Percentiles rank a stretch among this genome's conserved stretches.
Evolutionary conservation across 495 filamentous ascomycete species (phyloP).

Genomic region (Patellaria atrata): DNA sequence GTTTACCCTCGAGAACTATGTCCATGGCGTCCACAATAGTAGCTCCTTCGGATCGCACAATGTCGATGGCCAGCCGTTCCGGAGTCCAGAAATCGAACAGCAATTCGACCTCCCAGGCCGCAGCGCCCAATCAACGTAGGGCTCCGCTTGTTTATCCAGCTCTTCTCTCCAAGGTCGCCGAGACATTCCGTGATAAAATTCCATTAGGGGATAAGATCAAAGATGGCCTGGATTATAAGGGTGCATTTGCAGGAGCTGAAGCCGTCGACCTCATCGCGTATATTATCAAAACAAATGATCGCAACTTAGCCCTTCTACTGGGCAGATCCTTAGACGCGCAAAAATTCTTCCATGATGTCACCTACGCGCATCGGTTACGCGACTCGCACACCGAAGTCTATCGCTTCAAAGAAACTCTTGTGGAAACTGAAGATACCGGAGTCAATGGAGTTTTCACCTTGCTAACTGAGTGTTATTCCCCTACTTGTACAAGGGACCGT

Average conservation of each 20-base stretch:
- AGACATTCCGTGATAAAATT: slow-evolving; percentile 79
- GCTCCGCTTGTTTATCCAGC: slow-evolving; percentile 87
- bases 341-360: slow-evolving; percentile 99
- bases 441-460: slow-evolving; percentile 97
- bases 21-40: slow-evolving; percentile 78
- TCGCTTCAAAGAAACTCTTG: slow-evolving; percentile 85
- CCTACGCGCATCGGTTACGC: slow-evolving; percentile 88
- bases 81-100: slow-evolving; percentile 19
- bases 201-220: slow-evolving; percentile 74
- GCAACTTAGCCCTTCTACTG: slow-evolving; percentile 86
- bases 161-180: slow-evolving; percentile 75
- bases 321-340: slow-evolving; percentile 91
- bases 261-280: slow-evolving; percentile 88
- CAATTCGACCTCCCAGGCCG: slow-evolving; percentile 30
- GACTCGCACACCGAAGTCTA: slow-evolving; percentile 87
- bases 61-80: slow-evolving; percentile 22
- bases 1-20: slow-evolving; percentile 45
- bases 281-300: slow-evolving; percentile 92
- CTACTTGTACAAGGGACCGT: slow-evolving; percentile 86
- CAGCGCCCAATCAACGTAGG: slow-evolving; percentile 37
- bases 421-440: slow-evolving; percentile 73
- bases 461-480: slow-evolving; percentile 93
- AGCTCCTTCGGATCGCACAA: slow-evolving; percentile 27
- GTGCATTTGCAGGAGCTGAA: slow-evolving; percentile 85
- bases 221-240: slow-evolving; percentile 94